Evolutionary conservation across 2,329 filamentous ascomycete genomes (phyloP), one percentile per base, ranked within the genome.

Genomic region (Aspergillus fructus): DNA sequence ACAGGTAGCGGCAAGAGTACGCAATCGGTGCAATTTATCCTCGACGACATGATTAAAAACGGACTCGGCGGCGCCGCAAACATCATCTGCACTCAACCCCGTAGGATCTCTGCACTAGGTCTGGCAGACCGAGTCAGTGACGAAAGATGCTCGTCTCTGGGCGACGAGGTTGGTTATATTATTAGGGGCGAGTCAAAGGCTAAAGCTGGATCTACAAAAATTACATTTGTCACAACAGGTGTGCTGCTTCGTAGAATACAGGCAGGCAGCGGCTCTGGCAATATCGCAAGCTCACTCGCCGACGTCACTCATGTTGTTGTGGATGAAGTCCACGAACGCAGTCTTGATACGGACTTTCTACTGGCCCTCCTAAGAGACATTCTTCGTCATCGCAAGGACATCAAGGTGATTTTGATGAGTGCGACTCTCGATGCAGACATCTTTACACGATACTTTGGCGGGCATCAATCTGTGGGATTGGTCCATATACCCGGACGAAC

Each of bases 1-100:
- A 99, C 94, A 4, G 94, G 94, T 53, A 96, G 91, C 17, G 94
- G 94, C 69, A 99, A 99, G 75, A 96, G 91, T 49, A 97, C 94
- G 0, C 94, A 99, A 73, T 94, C 91, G 2, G 91, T 97, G 34
- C 94, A 99, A 72, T 99, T 97, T 73, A 83, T 99, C 43, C 81
- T 99, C 1, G 94, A 99, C 67, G 91, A 97, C 66, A 79, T 97
- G 62, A 96, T 97, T 66, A 81, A 84, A 60, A 82, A 84, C 46
- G 85, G 88, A 7, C 80, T 96, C 8, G 94, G 93, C 2, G 84
- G 84, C 12, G 85, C 85, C 12, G 90, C 88, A 33, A 97, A 96
- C 68, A 96, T 99, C 61, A 86, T 99, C 59, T 96, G 96, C 67
- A 99, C 94, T 0, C 94, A 99, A 68, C 94, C 94, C 21, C 87